A percentile compares a stretch with the other conserved stretches of the same genome.
These are phyloP conservation scores for Eucalyptus marginata DNA, from an alignment of 345 rosid genomes.

Conservation along the genomic window DNA sequence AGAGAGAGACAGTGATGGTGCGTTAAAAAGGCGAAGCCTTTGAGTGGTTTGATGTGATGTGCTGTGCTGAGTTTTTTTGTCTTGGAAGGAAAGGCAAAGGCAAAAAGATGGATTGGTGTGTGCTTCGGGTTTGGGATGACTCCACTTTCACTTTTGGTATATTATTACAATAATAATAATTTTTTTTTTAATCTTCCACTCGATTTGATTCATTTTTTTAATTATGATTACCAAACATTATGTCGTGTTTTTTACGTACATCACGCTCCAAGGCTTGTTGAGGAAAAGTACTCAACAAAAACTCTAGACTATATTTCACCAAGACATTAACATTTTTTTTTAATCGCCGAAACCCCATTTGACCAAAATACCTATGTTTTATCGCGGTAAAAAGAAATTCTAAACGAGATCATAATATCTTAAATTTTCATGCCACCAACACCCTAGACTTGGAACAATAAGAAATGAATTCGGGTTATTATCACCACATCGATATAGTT, in stretches of 20 bases:
- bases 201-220: neutral
- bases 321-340: too few species aligned
- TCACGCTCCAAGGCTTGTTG: too few species aligned
- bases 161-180: neutral
- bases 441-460: accelerated
- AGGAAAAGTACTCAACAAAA: too few species aligned
- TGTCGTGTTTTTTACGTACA: neutral
- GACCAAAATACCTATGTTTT: neutral
- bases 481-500: neutral
- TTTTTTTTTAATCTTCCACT: neutral
- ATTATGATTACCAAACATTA: neutral
- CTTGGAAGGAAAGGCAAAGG: neutral
- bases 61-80: neutral
- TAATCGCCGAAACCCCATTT: too few species aligned
- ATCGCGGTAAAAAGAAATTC: accelerated
- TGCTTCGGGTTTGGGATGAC: neutral
- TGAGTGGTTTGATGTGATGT: neutral
- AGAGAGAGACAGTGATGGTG: neutral
- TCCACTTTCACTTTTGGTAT: neutral
- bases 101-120: neutral
- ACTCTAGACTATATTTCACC: neutral
- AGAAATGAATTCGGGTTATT: neutral
- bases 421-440: neutral
- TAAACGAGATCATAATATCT: neutral
- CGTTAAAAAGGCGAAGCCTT: neutral